phyloP scores from a whole-genome alignment of 2,329 filamentous ascomycete genomes.

The Alternaria hordeiaustralica region DNA sequence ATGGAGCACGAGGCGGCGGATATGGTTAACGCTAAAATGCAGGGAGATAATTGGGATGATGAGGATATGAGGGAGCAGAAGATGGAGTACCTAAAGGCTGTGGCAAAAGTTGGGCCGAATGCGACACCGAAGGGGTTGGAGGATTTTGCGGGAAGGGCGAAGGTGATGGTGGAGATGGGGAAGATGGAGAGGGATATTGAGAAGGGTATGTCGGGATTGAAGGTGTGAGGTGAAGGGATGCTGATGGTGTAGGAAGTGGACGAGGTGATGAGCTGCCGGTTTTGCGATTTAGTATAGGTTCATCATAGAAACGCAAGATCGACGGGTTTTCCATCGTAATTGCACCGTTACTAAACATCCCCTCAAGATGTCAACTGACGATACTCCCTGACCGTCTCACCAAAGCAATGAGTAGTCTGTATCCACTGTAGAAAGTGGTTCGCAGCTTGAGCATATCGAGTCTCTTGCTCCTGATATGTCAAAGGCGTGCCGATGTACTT shows the following conservation, averaged over 20 bases:
- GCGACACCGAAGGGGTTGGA: neutral
- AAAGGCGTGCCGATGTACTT: neutral
- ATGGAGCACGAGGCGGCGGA: neutral
- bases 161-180: neutral
- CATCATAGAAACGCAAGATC: too few relatives aligned
- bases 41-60: neutral
- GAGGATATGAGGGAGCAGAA: neutral
- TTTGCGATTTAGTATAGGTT: too few relatives aligned
- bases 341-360: rapidly evolving
- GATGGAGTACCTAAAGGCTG: neutral
- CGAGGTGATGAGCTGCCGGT: too few relatives aligned
- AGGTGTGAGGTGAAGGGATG: neutral
- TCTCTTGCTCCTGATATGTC: neutral
- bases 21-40: neutral
- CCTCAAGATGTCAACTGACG: neutral
- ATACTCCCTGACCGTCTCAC: neutral
- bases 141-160: neutral
- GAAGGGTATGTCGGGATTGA: neutral
- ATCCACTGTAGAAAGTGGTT: neutral
- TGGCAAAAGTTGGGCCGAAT: neutral
- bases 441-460: neutral
- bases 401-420: neutral
- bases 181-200: neutral
- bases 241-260: too few relatives aligned
- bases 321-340: neutral